Evolutionary conservation across 768 basidiomycete genomes (phyloP), one percentile per base, ranked within the genome.

Genomic region (Tricholoma sp.): DNA sequence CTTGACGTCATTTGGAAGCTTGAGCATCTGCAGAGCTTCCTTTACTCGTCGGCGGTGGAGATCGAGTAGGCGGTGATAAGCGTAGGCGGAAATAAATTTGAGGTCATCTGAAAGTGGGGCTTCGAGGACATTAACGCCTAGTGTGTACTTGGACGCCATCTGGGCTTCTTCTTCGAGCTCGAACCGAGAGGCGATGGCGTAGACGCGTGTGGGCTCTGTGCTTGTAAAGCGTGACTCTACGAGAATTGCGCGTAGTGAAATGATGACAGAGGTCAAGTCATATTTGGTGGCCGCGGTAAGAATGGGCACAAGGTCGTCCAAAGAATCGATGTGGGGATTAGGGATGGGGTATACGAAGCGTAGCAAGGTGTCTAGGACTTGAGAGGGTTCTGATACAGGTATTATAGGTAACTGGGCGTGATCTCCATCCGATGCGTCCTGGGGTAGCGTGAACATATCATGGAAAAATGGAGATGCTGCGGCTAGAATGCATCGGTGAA

Each of bases 381-480:
- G 61, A 18, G 71, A 69, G 42, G 72, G 50, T 63, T 90, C 88
- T 2, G 83, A 71, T 4, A 88, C 72, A 1, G 82, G 79, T 29
- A 90, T 75, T 8, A 15, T 17, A 10, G 47, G 47, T 29, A 49
- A 9, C 49, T 80, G 60, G 9, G 82, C 81, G 24, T 68, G 65
- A 13, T 60, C 57, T 15, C 64, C 59, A 42, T n/a, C 57, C 50
- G 28, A 47, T 6, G 11, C 56, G 45, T 41, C 61, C 59, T 88
- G 86, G 4, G 88, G 85, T 15, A 89, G 71, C 18, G 80, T 67
- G 63, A 90, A 85, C 84, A 89, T 82, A 54, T 85, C 80, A 52
- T 69, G 66, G 68, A 89, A 91, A 70, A 89, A 85, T 2, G 83
- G 76, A 5, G 88, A 89, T 1, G 85, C 83, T 4, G 76, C 73